These are phyloP conservation scores for Ajuga chamaepitys DNA, from an alignment of 257 asterid species.

Conservation along the genomic window DNA sequence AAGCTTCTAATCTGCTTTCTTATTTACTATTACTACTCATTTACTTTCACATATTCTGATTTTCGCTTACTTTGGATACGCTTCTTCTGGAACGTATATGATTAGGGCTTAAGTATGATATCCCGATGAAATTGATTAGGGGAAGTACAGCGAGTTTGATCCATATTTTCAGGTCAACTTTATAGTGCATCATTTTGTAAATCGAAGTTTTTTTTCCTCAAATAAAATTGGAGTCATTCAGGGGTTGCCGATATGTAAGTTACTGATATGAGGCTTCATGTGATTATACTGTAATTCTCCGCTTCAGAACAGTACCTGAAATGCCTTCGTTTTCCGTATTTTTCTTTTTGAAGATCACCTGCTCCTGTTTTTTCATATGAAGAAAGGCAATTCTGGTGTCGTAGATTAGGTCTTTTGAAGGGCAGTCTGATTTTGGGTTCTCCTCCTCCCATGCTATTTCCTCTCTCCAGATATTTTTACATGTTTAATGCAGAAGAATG, in stretches of 20 bases:
- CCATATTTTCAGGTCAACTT: not conserved
- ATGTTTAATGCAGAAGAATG: slow-evolving; percentile 7
- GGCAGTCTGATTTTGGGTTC: no score
- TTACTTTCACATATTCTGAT: slow-evolving; percentile 3
- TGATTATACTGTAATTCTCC: slow-evolving; percentile 16
- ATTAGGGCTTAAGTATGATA: slow-evolving; percentile 7
- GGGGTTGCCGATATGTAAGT: slow-evolving; percentile 13
- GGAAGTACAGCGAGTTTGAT: not conserved
- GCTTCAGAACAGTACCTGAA: slow-evolving; percentile 15
- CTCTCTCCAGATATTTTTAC: slow-evolving; percentile 4
- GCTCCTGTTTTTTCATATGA: no score
- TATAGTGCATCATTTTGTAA: not conserved
- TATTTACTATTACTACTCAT: not conserved
- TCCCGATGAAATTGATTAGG: slow-evolving; percentile 1
- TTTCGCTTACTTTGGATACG: not conserved
- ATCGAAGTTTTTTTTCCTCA: not conserved
- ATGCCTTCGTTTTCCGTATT: slow-evolving; percentile 18
- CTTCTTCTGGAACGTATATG: not conserved
- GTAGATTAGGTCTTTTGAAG: no score
- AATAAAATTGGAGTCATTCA: slow-evolving; percentile 17
- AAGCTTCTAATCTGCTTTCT: slow-evolving; percentile 20
- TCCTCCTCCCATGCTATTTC: not conserved
- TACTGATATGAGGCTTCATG: slow-evolving; percentile 40
- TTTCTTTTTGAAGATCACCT: no score
- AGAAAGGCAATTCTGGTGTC: no score